Evolutionary conservation across 1,284 basidiomycete species (phyloP).

Genomic region (Ganoderma sinense): DNA sequence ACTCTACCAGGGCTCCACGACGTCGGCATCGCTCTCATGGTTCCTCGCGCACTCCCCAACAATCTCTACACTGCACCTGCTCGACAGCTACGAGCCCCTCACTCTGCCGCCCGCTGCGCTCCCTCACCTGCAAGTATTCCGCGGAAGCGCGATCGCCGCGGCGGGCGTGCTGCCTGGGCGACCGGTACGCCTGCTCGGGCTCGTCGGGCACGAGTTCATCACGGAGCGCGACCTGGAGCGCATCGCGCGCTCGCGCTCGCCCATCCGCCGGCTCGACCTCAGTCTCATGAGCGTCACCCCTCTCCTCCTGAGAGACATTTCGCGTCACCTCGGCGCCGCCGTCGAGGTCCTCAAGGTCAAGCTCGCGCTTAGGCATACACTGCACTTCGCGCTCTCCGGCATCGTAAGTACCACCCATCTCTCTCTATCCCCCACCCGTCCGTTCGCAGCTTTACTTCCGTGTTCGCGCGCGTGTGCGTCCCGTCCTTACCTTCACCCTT

Average conservation of each 20-base stretch:
- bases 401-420: constrained; percentile 58
- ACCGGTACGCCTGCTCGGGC: constrained; percentile 59
- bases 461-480: neutral
- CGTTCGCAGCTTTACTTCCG: neutral
- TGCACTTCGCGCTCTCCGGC: constrained; percentile 68
- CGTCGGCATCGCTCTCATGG: constrained; percentile 38
- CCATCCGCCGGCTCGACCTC: constrained; percentile 62
- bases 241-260: constrained; percentile 54
- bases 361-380: constrained; percentile 69
- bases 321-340: constrained; percentile 52
- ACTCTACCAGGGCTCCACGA: constrained; percentile 36
- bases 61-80: constrained; percentile 56
- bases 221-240: constrained; percentile 56
- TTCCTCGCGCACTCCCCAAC: constrained; percentile 53
- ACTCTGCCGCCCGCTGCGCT: constrained; percentile 49
- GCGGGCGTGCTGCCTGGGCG: constrained; percentile 65
- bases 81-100: constrained; percentile 52
- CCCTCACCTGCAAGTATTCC: constrained; percentile 58
- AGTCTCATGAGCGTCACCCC: constrained; percentile 66
- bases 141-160: constrained; percentile 64
- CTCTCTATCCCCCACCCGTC: neutral
- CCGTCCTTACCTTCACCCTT: constrained; percentile 13
- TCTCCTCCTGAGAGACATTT: constrained; percentile 60
- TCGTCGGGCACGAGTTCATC: constrained; percentile 64
- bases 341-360: constrained; percentile 60